Base-by-base conservation (phyloP, 78 protist genomes). In the slime mould (Dictyostelium discoideum) region DNA sequence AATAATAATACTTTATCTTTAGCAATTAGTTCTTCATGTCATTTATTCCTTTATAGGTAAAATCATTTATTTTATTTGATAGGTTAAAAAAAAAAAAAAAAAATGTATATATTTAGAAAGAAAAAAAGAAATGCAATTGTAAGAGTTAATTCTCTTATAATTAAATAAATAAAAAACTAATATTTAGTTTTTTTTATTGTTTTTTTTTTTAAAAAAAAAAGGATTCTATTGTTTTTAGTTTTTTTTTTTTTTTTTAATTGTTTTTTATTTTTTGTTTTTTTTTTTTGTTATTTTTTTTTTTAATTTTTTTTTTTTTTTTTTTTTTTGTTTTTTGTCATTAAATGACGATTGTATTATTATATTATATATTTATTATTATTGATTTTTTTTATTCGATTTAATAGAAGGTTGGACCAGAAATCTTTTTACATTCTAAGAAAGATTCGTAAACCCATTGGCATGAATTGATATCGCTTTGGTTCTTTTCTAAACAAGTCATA, bases 371-470 rank as follows among this genome's bases (percentile, higher is more conserved):
- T 63, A n/a, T 22, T 63, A 22, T 63, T 63, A 63, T 63, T 65
- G 22, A n/a, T 26, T 69, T 26, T 10, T 69, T 26, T 26, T 63
- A 63, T 63, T 65, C 1, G 6, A 32, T 76, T 77, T 77, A 77
- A 77, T 77, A 77, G 40, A 29, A 77, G 57, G 11, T 24, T 50
- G 86, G 50, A 29, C 40, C 48, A 24, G 42, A 11, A 13, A 16
- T 37, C 50, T 72, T 67, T 74, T 90, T 90, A 24, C 95, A 90
- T 14, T 82, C 76, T n/a, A 90, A 39, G 88, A 67, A 90, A 10
- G 95, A 80, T n/a, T 90, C 95, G n/a, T 82, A 90, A 13, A 72
- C 95, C 84, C 83, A 90, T 82, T 90, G 95, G 40, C 95, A 90
- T 13, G 88, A 44, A 44, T 87, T 40, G 1, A 90, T 18, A 50